A percentile compares a stretch with the other conserved stretches of the same genome.
phyloP scores from a whole-genome alignment of 2,329 filamentous ascomycete species.

The Aspergillus awamori region DNA sequence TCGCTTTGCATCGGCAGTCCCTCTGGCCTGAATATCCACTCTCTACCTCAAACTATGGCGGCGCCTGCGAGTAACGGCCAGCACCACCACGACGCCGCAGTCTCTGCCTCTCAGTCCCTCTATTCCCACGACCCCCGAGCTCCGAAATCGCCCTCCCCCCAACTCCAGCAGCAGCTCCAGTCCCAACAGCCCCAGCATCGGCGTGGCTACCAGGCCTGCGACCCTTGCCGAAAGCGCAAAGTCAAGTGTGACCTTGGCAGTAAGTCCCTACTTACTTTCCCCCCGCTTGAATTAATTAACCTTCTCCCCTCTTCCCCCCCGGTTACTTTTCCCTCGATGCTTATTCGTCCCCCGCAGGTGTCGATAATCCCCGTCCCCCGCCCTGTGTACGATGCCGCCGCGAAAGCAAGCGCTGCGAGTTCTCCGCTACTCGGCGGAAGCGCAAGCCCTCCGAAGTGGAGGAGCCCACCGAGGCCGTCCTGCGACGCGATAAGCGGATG shows the following conservation, averaged over 20 bases:
- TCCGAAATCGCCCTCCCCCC: conserved; percentile 37
- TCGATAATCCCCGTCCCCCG: conserved; percentile 91
- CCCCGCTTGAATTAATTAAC: conserved; percentile 5
- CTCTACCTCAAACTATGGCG: conserved; percentile 18
- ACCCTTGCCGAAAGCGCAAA: conserved; percentile 53
- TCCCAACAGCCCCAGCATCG: conserved; percentile 41
- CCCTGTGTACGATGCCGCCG: conserved; percentile 91
- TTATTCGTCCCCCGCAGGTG: conserved; percentile 46
- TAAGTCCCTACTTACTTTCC: conserved; percentile 29
- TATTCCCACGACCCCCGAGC: conserved; percentile 23
- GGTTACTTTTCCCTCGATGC: conserved; percentile 7
- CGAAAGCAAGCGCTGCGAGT: conserved; percentile 96
- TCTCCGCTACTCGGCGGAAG: conserved; percentile 92
- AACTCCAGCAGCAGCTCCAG: not conserved
- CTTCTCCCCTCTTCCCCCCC: not conserved
- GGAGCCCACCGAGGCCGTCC: conserved; percentile 45
- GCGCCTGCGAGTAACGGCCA: conserved; percentile 20
- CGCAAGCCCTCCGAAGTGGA: conserved; percentile 66
- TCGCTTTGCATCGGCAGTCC: conserved; percentile 45
- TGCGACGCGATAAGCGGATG: conserved; percentile 55
- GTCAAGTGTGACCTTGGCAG: conserved; percentile 54
- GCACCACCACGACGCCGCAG: conserved; percentile 1
- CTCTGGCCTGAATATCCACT: conserved; percentile 17
- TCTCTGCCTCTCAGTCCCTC: conserved; percentile 15
- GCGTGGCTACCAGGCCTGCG: conserved; percentile 53